Evolutionary conservation across 139 green algal species (phyloP).

Genomic region (Pseudopediastrum boryanum): DNA sequence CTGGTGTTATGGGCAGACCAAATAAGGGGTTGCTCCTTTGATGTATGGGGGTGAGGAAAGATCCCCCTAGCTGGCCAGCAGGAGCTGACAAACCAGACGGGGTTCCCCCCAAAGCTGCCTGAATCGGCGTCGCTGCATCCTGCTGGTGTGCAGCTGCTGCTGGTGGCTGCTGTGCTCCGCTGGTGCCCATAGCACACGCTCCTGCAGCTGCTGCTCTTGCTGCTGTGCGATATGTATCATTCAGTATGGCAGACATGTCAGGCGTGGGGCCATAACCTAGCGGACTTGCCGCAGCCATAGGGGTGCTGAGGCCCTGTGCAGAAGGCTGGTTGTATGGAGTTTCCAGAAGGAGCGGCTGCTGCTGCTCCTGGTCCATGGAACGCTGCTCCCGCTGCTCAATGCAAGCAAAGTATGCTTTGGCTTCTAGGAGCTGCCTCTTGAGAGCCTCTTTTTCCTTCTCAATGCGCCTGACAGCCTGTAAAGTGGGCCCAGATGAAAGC

Average conservation of each 20-base stretch:
- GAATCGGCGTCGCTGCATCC: background rate
- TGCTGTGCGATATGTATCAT: background rate
- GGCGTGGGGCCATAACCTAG: background rate
- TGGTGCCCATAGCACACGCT: background rate
- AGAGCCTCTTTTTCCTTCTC: conserved; percentile 20
- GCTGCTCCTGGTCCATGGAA: background rate
- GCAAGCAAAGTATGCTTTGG: conserved; percentile 30
- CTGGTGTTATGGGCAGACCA: conserved; percentile 16
- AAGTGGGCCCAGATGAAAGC: background rate
- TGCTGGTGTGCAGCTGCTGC: background rate
- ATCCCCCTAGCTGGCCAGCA: no score
- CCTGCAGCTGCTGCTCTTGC: background rate
- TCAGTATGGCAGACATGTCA: background rate
- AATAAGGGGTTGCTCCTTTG: conserved; percentile 30
- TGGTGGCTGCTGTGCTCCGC: conserved; percentile 12
- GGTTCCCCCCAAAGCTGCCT: no score
- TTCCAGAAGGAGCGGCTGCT: background rate
- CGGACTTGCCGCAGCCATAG: background rate
- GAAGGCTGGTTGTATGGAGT: no score
- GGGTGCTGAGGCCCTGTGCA: no score
- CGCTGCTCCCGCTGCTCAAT: conserved; percentile 9
- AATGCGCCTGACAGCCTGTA: conserved; percentile 7
- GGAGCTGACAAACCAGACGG: no score
- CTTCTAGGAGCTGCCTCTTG: conserved; percentile 25
- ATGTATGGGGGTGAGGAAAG: conserved; percentile 28